Base-by-base conservation (phyloP, 208 protist genomes). In the Crithidia sp. region DNA sequence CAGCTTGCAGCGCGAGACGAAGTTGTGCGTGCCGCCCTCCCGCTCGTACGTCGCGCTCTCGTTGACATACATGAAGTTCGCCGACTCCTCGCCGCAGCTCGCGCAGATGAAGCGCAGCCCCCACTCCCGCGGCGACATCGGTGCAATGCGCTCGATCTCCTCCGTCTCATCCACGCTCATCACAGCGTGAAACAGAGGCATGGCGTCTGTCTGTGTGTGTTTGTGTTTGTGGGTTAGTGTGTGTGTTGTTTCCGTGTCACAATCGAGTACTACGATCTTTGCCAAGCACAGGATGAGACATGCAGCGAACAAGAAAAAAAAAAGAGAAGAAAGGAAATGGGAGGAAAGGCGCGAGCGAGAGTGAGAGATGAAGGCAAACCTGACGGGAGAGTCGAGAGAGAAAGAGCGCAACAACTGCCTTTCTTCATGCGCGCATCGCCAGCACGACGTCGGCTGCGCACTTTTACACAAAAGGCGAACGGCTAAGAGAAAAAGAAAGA, bases 1-100 rank as follows among this genome's bases (percentile, higher is more conserved):
- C 59, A 81, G 81, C n/a, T 71, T 72, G 64, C 90, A 95, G 58
- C 85, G 77, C 39, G 79, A 82, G 10, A 87, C 44, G 57, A 74
- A 82, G 67, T 95, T 77, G 58, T 83, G 87, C 56, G 69, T 74
- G 13, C 90, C 90, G 45, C 87, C 89, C 28, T 85, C 86, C 55
- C 61, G 82, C 36, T 85, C 82, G 43, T 60, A 58, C 47, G 67
- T 17, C 74, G 91, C 87, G 12, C 5, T 45, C n/a, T 76, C 64
- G 67, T 91, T 79, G 5, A 95, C 79, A 62, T 86, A 92, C 57
- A 93, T 66, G 12, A 81, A 83, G 61, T 85, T 60, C 16, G 64
- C 40, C 4, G 80, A 79, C 44, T 69, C 61, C 67, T 95, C 91
- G 19, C 76, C 76, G 71, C 91, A 95, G 44, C 47, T 65, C 7